Evolutionary conservation across 2,329 filamentous ascomycete species (phyloP).

Genomic region (Apiospora sp.): DNA sequence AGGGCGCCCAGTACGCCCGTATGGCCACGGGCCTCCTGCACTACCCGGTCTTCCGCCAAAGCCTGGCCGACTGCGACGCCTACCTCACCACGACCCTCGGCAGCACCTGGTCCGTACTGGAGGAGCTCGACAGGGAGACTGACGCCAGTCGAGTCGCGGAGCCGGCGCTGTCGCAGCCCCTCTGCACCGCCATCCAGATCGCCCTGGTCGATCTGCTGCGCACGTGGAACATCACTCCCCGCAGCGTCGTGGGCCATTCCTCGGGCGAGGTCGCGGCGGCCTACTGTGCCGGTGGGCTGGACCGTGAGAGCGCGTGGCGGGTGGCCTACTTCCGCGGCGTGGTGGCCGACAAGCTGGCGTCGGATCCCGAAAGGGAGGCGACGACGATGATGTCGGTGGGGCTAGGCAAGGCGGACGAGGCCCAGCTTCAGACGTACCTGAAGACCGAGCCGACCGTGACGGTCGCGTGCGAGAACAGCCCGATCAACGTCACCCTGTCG

Average conservation of each 20-base stretch:
- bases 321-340: constrained; percentile 48
- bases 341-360: constrained; percentile 46
- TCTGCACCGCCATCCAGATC: constrained; percentile 52
- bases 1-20: constrained; percentile 45
- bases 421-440: constrained; percentile 36
- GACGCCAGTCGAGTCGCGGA: constrained; percentile 35
- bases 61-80: constrained; percentile 32
- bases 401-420: constrained; percentile 45
- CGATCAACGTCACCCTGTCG: constrained; percentile 34
- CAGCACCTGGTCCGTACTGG: constrained; percentile 35
- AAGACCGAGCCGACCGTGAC: constrained; percentile 36
- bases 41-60: constrained; percentile 30
- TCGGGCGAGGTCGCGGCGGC: constrained; percentile 36
- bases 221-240: constrained; percentile 38
- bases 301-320: constrained; percentile 34
- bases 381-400: constrained; percentile 61
- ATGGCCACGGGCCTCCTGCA: constrained; percentile 42
- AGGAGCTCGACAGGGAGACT: constrained; percentile 32
- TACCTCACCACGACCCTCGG: constrained; percentile 30
- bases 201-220: constrained; percentile 47
- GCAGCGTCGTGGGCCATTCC: constrained; percentile 39
- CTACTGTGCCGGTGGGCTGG: constrained; percentile 40
- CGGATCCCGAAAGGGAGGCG: constrained; percentile 49
- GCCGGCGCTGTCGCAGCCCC: constrained; percentile 43
- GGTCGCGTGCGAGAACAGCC: constrained; percentile 38